Base-by-base conservation (phyloP, 1,284 basidiomycete species). In the Prillingera fragicola region DNA sequence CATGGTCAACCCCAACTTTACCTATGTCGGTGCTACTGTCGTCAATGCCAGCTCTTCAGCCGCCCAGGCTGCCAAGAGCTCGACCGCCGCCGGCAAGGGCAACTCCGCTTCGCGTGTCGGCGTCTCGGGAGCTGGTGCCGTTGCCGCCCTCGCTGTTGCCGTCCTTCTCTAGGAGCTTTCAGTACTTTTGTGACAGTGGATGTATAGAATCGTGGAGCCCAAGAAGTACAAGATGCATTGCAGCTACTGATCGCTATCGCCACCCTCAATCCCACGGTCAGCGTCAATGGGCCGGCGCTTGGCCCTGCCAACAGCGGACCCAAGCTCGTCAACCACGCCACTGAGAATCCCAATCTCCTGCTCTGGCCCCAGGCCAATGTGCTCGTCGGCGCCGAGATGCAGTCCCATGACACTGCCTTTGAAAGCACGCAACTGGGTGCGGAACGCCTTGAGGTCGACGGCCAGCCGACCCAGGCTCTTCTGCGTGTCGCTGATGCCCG, bases 351-450 rank as follows among this genome's bases (percentile, higher is more conserved):
- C 45, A 35, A 65, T 49, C 44, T 65, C 63, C 43, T 64, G 56
- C 39, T 61, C 62, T 4, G 56, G 55, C 3, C 61, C 61, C 18
- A 65, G 40, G 10, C 58, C 54, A 24, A 41, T 38, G 36, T 41
- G 42, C 35, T 38, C 41, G 24, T 36, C 32, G 23, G 57, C 54
- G 25, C 62, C 66, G 9, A 67, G 52, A 38, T 69, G 67, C 36
- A 67, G 54, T 3, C 67, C 67, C 59, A 67, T 63, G 45, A 69
- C 55, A 14, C 56, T 60, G 7, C 62, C 65, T 25, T 59, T 48
- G 33, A 66, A 67, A 35, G 50, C 47, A 23, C 60, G 60, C 13
- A 67, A 52, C 46, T 69, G 67, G 46, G 59, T 57, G 19, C 60
- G 48, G 39, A 61, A 69, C 17, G 50, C 53, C 32, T 56, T 61